Base-by-base conservation (phyloP, 306 rosid genomes). In the Senna tora region DNA sequence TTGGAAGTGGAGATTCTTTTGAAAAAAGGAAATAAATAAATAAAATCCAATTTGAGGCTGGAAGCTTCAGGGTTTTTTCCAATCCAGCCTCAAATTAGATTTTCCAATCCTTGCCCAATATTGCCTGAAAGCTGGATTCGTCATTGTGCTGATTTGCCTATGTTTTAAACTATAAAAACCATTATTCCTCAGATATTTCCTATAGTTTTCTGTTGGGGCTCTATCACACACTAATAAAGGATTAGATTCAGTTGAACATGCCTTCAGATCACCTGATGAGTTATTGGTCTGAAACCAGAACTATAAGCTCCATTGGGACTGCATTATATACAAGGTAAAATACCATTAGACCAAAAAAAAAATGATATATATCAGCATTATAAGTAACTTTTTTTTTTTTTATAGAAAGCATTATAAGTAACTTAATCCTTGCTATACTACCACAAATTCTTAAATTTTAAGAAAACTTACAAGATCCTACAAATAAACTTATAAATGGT, bases 221-320 rank as follows among this genome's bases (percentile, higher is more conserved):
- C 52, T 69, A 64, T 1, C 17, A 21, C 62, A 39, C 51, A 68
- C 60, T 17, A 56, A 30, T 20, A 32, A 58, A 62, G 62, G 75
- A 75, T 61, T 34, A 69, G 75, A 72, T 84, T 61, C 16, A 62
- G 65, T 43, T 71, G 58, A 77, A 69, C 76, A 42, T 80, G 95
- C 81, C 87, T 82, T 87, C 74, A 77, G 85, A 84, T 90, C 88
- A 92, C 98, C 98, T 93, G 98, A 84, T 93, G 98, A 16, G 98
- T 93, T 83, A 93, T 93, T 62, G 98, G 98, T 77, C 59, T 85
- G 90, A 93, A 93, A 80, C 98, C 97, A 81, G 97, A 81, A 84
- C 97, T 93, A 73, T 93, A 93, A 84, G 98, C 98, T 76, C 97
- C 93, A 60, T 86, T 87, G 21, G 97, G 98, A 72, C 98, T 93